Evolutionary conservation across 805 yeast genomes (phyloP), one percentile per base, ranked within the genome.

Genomic region (Candida palmyrensis): DNA sequence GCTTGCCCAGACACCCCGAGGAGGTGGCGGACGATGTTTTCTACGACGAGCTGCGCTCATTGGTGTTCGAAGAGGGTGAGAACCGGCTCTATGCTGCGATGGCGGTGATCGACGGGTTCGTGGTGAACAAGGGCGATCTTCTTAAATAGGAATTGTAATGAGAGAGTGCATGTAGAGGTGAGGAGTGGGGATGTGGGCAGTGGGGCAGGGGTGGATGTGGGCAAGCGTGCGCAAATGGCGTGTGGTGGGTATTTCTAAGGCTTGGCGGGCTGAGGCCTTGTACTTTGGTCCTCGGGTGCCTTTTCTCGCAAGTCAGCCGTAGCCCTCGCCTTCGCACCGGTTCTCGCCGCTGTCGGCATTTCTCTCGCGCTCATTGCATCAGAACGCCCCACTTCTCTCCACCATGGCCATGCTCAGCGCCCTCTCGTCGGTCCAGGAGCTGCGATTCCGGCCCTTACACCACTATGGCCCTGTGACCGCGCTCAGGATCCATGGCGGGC

Each of bases 1-100:
- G 98, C 60, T 70, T 92, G 46, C 98, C 98, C 43, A 81, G 98
- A 62, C 96, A 92, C 48, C 73, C 77, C 18, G 96, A 89, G 57
- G 98, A 92, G 61, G 98, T 92, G 23, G 73, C 78, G 24, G 98
- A 92, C 57, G 95, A 83, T 28, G 92, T 92, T 2, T 92, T 92
- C 55, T 90, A 90, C 63, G 67, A 88, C 34, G 77, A 78, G 21
- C 51, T 51, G 25, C 27, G 37, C 18, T 86, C 96, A 2, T 62
- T 92, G 36, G 98, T 92, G 3, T 92, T 92, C 59, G 82, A 79
- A 47, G 97, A 92, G 66, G 98, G 96, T 29, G 98, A 92, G 65
- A 92, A 92, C 64, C 75, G 98, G 59, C 63, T 92, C 16, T 92
- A 92, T 54, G 95, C 98, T 29, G 97, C 97, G 18, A 84, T 92